Base-by-base conservation (phyloP, 2,329 filamentous ascomycete species). In the Aspergillus clavatus region DNA sequence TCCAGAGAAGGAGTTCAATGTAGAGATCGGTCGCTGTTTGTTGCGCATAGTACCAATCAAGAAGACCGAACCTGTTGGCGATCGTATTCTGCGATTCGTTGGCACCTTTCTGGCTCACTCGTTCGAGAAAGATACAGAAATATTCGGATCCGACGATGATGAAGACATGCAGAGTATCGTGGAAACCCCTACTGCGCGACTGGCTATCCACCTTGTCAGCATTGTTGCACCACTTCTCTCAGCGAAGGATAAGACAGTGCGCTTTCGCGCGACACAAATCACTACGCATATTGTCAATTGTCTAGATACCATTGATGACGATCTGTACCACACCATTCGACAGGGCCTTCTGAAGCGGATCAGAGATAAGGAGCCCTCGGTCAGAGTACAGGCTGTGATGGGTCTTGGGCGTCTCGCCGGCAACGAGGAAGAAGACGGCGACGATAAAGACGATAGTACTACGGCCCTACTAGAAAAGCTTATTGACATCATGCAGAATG, bases 221-320 rank as follows among this genome's bases (percentile, higher is more conserved):
- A 77, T 82, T 5, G 70, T 93, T 16, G 73, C 94, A 3, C 86
- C 86, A 4, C 72, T 95, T n/a, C 75, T 95, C 48, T 79, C 78
- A 7, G 82, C 87, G 35, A 97, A 95, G 69, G 93, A 98, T 69
- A 97, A 96, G 69, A 86, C 86, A 47, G 86, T 97, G 38, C 82
- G 93, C 47, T 98, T 89, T 68, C 80, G 93, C 47, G 82, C 89
- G 4, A 94, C 91, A 0, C 93, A 98, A 64, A 80, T 95, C 42
- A 82, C 95, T 42, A 86, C 89, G 2, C 87, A 95, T 63, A 83
- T 96, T 51, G 85, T 98, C 70, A 95, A 95, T 70, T 93, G 86
- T 10, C 77, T 98, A 21, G 88, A 95, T 51, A 84, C 88, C 2
- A 88, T 97, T 57, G 93, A 97, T 59, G 89, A 95, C 63, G 88